A percentile compares a stretch with the other conserved stretches of the same genome.
These are phyloP conservation scores for Sarocladiaceae sp. DNA, from an alignment of 2,329 filamentous ascomycete genomes.

Conservation along the genomic window DNA sequence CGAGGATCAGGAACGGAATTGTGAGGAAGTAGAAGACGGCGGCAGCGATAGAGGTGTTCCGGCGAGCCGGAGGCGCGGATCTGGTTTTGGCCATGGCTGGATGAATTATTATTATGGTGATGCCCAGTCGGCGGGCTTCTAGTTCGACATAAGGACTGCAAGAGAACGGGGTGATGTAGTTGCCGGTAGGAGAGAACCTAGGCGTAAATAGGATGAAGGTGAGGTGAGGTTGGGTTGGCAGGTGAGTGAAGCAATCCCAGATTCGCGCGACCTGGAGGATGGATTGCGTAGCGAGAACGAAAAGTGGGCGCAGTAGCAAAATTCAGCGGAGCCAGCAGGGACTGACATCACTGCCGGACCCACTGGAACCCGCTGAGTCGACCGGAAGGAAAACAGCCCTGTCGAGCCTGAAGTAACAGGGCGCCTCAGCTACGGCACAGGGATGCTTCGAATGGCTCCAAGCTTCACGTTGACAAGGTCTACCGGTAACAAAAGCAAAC, in stretches of 20 bases:
- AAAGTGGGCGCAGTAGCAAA: not conserved
- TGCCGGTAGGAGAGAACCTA: not conserved
- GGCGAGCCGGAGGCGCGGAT: slow-evolving; percentile 32
- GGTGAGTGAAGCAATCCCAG: no score
- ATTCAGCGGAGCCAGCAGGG: not conserved
- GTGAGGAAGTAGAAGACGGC: slow-evolving; percentile 69
- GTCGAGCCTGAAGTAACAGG: not conserved
- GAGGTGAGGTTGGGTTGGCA: slow-evolving; percentile 3
- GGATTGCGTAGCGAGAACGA: no score
- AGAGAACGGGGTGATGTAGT: not conserved
- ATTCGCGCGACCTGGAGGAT: no score
- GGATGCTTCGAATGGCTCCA: not conserved
- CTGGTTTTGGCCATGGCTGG: slow-evolving; percentile 20
- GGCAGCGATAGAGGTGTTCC: slow-evolving; percentile 60
- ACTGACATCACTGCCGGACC: slow-evolving; percentile 9
- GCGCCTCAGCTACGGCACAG: not conserved
- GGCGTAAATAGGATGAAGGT: not conserved
- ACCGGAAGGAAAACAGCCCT: no score
- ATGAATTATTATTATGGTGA: not conserved
- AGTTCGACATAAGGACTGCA: not conserved
- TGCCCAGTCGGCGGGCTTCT: not conserved
- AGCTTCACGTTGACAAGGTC: no score
- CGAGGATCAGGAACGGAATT: slow-evolving; percentile 75
- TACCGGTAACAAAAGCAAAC: no score
- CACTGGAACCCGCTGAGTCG: not conserved